These are phyloP conservation scores for Vanrija sp. DNA, from an alignment of 1,284 basidiomycete species.

Conservation along the genomic window DNA sequence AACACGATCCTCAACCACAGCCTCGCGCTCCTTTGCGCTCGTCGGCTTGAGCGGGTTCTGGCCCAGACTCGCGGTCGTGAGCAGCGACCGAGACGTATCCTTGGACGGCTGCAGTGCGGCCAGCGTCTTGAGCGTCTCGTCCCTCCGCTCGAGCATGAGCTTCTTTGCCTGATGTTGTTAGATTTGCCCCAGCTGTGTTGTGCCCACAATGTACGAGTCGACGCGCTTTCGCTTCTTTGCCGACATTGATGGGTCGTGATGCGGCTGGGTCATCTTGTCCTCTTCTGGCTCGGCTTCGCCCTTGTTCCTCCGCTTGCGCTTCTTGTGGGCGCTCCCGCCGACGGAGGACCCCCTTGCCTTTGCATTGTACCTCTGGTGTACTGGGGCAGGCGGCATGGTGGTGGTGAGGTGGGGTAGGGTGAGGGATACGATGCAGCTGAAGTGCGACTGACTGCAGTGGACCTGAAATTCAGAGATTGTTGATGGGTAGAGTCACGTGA, in stretches of 20 bases:
- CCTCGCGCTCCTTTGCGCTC: constrained; percentile 57
- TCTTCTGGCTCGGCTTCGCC: constrained; percentile 43
- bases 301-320: constrained; percentile 32
- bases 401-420: neutral
- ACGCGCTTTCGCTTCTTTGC: constrained; percentile 49
- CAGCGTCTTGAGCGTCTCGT: constrained; percentile 41
- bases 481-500: constrained; percentile 2
- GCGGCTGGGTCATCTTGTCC: constrained; percentile 38
- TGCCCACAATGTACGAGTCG: constrained; percentile 54
- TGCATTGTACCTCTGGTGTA: constrained; percentile 44
- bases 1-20: constrained; percentile 70
- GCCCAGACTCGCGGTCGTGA: constrained; percentile 35
- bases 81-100: constrained; percentile 27
- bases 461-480: neutral
- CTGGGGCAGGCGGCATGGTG: constrained; percentile 39
- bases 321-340: constrained; percentile 44
- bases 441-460: neutral
- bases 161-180: constrained; percentile 40
- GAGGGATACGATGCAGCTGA: constrained; percentile 1
- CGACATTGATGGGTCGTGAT: constrained; percentile 37
- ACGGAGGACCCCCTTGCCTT: constrained; percentile 45
- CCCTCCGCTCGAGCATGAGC: constrained; percentile 43
- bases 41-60: constrained; percentile 44
- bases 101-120: constrained; percentile 32
- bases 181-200: neutral